phyloP scores from a whole-genome alignment of 139 green algal genomes.

The Chlorella vulgaris region DNA sequence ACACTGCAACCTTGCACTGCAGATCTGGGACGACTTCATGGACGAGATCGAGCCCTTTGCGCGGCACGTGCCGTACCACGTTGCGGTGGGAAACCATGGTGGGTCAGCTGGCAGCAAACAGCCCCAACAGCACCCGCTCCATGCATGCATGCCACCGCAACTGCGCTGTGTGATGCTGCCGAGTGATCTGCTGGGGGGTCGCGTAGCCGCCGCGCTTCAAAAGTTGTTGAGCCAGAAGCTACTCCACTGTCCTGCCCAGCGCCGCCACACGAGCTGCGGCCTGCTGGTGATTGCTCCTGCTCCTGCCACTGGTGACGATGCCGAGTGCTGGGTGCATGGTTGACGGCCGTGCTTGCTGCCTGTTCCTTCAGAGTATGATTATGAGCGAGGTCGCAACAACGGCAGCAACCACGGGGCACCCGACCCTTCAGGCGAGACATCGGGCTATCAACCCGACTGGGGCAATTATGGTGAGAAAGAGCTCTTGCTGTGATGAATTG shows the following conservation, averaged over 20 bases:
- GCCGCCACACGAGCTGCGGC: no score
- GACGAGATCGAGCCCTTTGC: conserved; percentile 69
- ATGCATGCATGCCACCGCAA: no score
- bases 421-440: conserved; percentile 53
- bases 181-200: no score
- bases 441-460: conserved; percentile 61
- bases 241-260: no score
- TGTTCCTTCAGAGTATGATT: conserved; percentile 2
- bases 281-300: no score
- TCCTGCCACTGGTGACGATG: no score
- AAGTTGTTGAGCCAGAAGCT: no score
- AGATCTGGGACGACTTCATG: conserved; percentile 83
- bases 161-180: no score
- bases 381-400: background rate
- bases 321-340: no score
- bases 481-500: background rate
- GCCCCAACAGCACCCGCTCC: no score
- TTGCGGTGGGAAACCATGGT: conserved; percentile 83
- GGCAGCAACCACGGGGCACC: background rate
- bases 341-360: no score
- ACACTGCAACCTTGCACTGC: background rate
- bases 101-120: background rate
- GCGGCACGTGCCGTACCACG: conserved; percentile 71
- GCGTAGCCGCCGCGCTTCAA: no score
- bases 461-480: conserved; percentile 22